Evolutionary conservation across 257 asterid species (phyloP).

Genomic region (Solanum etuberosum): DNA sequence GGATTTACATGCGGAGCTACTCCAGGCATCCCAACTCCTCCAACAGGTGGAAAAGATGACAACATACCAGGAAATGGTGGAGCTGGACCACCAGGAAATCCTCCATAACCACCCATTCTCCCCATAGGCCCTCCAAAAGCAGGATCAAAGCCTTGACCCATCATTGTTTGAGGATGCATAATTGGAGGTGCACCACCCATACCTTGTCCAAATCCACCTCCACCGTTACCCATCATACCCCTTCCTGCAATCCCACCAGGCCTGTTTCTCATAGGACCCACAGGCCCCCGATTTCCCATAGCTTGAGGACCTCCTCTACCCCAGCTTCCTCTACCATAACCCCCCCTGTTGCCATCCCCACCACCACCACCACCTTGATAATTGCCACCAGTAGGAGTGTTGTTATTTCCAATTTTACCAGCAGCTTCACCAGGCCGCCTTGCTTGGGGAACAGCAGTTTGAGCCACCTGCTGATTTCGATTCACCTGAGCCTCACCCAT

Average conservation of each 20-base stretch:
- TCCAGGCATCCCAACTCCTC: slow-evolving; percentile 72
- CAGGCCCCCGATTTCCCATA: slow-evolving; percentile 27
- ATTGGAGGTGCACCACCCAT: slow-evolving; percentile 67
- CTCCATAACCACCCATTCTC: slow-evolving; percentile 78
- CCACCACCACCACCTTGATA: slow-evolving; percentile 21
- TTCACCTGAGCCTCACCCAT: slow-evolving; percentile 77
- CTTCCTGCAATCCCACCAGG: slow-evolving; percentile 66
- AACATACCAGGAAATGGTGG: slow-evolving; percentile 70
- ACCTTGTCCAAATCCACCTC: slow-evolving; percentile 67
- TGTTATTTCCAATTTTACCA: slow-evolving; percentile 39
- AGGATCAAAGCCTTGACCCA: slow-evolving; percentile 92
- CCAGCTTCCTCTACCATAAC: slow-evolving; percentile 88
- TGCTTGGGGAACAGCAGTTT: slow-evolving; percentile 31
- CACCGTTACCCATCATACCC: slow-evolving; percentile 52
- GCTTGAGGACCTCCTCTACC: slow-evolving; percentile 36
- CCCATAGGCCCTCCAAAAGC: slow-evolving; percentile 92
- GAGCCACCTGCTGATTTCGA: slow-evolving; percentile 48
- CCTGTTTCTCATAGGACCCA: slow-evolving; percentile 36
- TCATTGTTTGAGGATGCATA: slow-evolving; percentile 84
- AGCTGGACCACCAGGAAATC: slow-evolving; percentile 63
- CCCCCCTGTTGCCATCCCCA: slow-evolving; percentile 26
- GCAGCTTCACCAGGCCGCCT: slow-evolving; percentile 50
- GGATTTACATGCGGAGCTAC: slow-evolving; percentile 99
- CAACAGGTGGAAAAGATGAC: slow-evolving; percentile 68
- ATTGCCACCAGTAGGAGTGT: slow-evolving; percentile 25